These are phyloP conservation scores for Hortaea werneckii DNA, from an alignment of 2,329 filamentous ascomycete genomes.

Conservation along the genomic window DNA sequence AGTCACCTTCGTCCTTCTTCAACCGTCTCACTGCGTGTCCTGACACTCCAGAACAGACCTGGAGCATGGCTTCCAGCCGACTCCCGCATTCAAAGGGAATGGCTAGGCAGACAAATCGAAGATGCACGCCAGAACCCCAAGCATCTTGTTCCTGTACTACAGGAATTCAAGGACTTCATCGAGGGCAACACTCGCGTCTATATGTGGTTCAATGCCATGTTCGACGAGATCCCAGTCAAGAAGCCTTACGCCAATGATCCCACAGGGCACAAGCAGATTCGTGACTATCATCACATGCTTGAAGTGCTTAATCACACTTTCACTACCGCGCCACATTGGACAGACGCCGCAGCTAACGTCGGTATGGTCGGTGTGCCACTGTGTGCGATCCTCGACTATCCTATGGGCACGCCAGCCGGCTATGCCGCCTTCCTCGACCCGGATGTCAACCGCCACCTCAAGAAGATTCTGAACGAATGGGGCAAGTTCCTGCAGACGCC, in stretches of 20 bases:
- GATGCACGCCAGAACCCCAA: conserved; percentile 43
- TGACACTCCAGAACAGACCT: conserved; percentile 26
- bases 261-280: conserved; percentile 51
- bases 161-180: conserved; percentile 57
- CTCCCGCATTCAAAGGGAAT: conserved; percentile 51
- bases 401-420: conserved; percentile 47
- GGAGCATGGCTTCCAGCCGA: conserved; percentile 56
- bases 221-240: conserved; percentile 49
- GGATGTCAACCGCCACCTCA: conserved; percentile 43
- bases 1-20: conserved; percentile 7
- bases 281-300: conserved; percentile 58
- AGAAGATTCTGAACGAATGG: conserved; percentile 43
- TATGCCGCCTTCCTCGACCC: conserved; percentile 45
- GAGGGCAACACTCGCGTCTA: conserved; percentile 53
- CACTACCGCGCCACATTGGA: conserved; percentile 32
- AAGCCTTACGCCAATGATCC: conserved; percentile 52
- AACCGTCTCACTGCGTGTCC: background rate
- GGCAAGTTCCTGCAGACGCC: conserved; percentile 27
- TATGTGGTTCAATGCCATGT: conserved; percentile 60
- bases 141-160: conserved; percentile 48
- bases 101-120: conserved; percentile 48
- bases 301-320: conserved; percentile 51
- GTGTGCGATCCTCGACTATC: conserved; percentile 49
- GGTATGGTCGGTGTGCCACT: conserved; percentile 47
- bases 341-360: conserved; percentile 25